A percentile compares a stretch with the other conserved stretches of the same genome.
phyloP scores from a whole-genome alignment of 208 protist species.

The Trypanosoma congolense region DNA sequence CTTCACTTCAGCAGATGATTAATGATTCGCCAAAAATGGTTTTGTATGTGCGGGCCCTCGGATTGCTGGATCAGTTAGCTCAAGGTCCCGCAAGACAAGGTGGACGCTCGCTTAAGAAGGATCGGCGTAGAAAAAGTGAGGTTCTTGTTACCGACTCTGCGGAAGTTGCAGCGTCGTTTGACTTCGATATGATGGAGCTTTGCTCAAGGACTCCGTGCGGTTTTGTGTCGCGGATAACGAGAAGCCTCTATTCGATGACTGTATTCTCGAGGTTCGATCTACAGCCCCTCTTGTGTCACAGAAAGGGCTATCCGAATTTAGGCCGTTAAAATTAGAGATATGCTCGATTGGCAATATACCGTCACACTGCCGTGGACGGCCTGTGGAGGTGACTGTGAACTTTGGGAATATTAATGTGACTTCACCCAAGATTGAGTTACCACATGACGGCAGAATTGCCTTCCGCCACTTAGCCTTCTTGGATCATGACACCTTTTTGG shows the following conservation, averaged over 20 bases:
- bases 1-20: conserved; percentile 6
- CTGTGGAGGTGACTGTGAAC: conserved; percentile 9
- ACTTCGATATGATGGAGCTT: conserved; percentile 23
- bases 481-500: conserved; percentile 16
- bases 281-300: conserved; percentile 23
- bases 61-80: neutral
- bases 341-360: conserved; percentile 18
- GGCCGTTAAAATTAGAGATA: conserved; percentile 30
- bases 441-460: conserved; percentile 5
- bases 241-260: conserved; percentile 7
- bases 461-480: conserved; percentile 26
- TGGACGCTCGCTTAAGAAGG: conserved; percentile 16
- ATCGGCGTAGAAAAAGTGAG: conserved; percentile 22
- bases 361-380: neutral
- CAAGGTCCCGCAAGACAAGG: neutral
- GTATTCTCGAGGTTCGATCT: conserved; percentile 15
- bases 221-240: neutral
- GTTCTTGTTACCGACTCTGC: conserved; percentile 13
- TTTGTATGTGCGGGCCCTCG: conserved; percentile 4
- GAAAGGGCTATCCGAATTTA: conserved; percentile 18
- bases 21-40: conserved; percentile 13
- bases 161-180: conserved; percentile 3
- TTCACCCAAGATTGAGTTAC: conserved; percentile 11
- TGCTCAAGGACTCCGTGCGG: conserved; percentile 4
- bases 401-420: conserved; percentile 18